Conservation (phyloP, 2,329 filamentous ascomycete genomes). For the Chrysoporthe puriensis region DNA sequence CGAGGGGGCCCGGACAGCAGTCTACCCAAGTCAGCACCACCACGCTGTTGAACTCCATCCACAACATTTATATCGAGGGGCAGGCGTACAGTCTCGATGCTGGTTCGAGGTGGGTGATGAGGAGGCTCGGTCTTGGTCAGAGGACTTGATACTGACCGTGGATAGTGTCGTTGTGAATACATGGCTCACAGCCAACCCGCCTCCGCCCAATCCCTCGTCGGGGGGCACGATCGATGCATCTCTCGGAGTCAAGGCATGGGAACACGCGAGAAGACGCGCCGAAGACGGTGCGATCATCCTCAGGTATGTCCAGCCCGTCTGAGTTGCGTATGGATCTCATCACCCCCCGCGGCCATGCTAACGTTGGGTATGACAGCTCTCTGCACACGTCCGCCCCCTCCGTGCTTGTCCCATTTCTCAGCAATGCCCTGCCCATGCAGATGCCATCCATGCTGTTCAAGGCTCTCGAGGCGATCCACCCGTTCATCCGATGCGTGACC, state of each 20-base stretch:
- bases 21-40: conserved; percentile 87
- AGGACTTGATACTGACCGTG: conserved; percentile 1
- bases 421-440: conserved; percentile 73
- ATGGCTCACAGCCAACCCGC: conserved; percentile 81
- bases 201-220: conserved; percentile 67
- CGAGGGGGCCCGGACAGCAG: conserved; percentile 64
- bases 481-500: conserved; percentile 86
- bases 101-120: conserved; percentile 56
- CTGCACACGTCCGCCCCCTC: conserved; percentile 89
- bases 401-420: conserved; percentile 76
- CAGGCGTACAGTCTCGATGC: conserved; percentile 87
- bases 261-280: conserved; percentile 90
- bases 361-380: conserved; percentile 58
- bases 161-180: conserved; percentile 88
- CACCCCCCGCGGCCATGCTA: conserved; percentile 22
- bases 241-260: conserved; percentile 84
- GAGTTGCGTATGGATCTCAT: neutral
- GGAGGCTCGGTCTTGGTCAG: neutral
- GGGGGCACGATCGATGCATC: conserved; percentile 82
- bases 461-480: conserved; percentile 78
- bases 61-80: conserved; percentile 82
- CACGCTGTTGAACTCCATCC: conserved; percentile 87
- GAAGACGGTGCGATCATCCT: conserved; percentile 94
- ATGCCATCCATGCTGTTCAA: conserved; percentile 77
- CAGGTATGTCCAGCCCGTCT: conserved; percentile 61